Evolutionary conservation across 495 filamentous ascomycete species (phyloP), one percentile per base, ranked within the genome.

Genomic region (Aspergillus incahuasiensis): DNA sequence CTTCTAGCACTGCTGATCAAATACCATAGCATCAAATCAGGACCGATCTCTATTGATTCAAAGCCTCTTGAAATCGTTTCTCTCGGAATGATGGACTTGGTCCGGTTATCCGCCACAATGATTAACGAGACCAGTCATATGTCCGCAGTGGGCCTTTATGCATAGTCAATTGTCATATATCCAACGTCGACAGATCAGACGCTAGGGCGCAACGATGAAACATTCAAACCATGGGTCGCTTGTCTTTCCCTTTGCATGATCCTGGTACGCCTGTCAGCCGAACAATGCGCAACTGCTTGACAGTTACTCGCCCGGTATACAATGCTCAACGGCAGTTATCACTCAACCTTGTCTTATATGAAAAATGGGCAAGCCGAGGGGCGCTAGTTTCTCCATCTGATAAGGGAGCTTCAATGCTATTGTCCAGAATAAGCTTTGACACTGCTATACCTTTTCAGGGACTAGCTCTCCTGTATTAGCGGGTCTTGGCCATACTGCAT

Each of bases 111-210:
- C n/a, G 21, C 49, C 39, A 52, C 39, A 19, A 52, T 43, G 39
- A 28, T 40, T 28, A 21, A 43, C 38, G 25, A 25, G 49, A 52
- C 49, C 21, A 52, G 49, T 52, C 49, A 52, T 52, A 52, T 52
- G 41, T 42, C 41, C 15, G 6, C 49, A 16, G 38, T 40, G 9
- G 15, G 38, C 38, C 38, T 1, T 16, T 18, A 40, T 40, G 38
- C 38, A 40, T 39, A 18, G 13, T 30, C n/a, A 42, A 40, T 39
- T 40, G 13, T 19, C 22, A 42, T 52, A 52, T 39, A 52, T 43
- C 39, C 49, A 52, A 52, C 49, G 38, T 28, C 39, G 49, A 52
- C 39, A 52, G 35, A 52, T 52, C 49, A 52, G 49, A 52, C 49
- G 28, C 49, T 40, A 40, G 38, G 15, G 38, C n/a, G 16, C 12